A percentile compares a stretch with the other conserved stretches of the same genome.
Evolutionary conservation across 2,329 filamentous ascomycete species (phyloP).

Genomic region (Juglanconis juglandina): DNA sequence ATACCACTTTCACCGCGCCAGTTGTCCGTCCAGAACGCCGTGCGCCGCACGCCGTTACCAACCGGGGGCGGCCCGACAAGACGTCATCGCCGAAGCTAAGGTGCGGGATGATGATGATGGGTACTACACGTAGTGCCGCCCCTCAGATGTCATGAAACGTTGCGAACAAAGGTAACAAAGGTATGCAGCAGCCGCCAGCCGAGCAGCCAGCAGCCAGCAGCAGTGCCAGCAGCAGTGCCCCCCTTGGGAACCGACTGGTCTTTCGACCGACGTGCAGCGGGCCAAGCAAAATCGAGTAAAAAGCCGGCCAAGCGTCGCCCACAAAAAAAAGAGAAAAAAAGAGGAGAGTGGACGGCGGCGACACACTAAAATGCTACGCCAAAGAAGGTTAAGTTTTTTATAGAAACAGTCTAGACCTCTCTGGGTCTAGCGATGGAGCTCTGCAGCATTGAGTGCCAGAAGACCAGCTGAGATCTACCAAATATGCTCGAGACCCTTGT

Average conservation of each 20-base stretch:
- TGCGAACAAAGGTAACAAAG: not conserved
- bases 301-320: not conserved
- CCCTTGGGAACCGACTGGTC: no score
- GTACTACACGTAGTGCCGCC: not conserved
- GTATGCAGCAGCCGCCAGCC: no score
- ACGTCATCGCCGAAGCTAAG: no score
- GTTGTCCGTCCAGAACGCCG: not conserved
- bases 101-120: no score
- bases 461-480: constrained; percentile 15
- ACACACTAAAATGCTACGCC: constrained; percentile 13
- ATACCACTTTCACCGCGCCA: not conserved
- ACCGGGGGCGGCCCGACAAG: not conserved
- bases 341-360: not conserved
- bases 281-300: not conserved
- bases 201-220: not conserved
- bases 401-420: constrained; percentile 9
- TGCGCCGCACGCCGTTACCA: not conserved
- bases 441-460: constrained; percentile 10
- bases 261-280: not conserved
- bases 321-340: not conserved
- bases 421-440: not conserved
- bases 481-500: not conserved
- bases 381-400: constrained; percentile 20
- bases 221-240: not conserved
- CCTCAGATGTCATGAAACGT: not conserved